Percentiles rank a stretch among this genome's conserved stretches.
These are phyloP conservation scores for Lachnellula cervina DNA, from an alignment of 2,329 filamentous ascomycete species.

Conservation along the genomic window DNA sequence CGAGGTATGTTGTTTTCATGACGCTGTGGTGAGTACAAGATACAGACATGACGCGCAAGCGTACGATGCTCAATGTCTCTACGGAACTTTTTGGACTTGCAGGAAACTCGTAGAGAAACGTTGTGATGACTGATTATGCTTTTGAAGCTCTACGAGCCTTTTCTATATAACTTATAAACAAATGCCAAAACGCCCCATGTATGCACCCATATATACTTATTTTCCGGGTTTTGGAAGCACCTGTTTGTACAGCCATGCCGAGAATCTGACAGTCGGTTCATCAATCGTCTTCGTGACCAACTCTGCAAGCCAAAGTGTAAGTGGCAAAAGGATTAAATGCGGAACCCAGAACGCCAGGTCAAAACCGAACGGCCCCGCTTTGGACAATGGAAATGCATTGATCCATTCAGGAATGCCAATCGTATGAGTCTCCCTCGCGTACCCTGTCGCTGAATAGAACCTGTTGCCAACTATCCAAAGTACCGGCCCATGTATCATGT, in stretches of 20 bases:
- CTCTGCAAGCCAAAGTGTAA: conserved; percentile 56
- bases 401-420: conserved; percentile 52
- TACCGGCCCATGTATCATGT: conserved; percentile 60
- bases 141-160: background rate
- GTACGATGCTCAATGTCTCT: too few species aligned
- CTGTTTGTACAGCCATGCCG: conserved; percentile 51
- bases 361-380: conserved; percentile 52
- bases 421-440: conserved; percentile 43
- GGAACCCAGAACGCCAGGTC: conserved; percentile 55
- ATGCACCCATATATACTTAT: background rate
- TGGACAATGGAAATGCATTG: conserved; percentile 50
- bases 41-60: too few species aligned
- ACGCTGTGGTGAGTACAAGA: too few species aligned
- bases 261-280: conserved; percentile 54
- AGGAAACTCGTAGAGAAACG: background rate
- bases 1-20: too few species aligned
- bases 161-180: background rate
- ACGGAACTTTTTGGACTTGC: background rate
- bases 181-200: background rate
- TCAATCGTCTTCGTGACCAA: conserved; percentile 52
- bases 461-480: conserved; percentile 57
- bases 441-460: conserved; percentile 58
- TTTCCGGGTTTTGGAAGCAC: conserved; percentile 27
- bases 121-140: background rate
- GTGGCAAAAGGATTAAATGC: conserved; percentile 54